Evolutionary conservation across 257 asterid species (phyloP), one percentile per base, ranked within the genome.

Genomic region (Nicotiana benthamiana): DNA sequence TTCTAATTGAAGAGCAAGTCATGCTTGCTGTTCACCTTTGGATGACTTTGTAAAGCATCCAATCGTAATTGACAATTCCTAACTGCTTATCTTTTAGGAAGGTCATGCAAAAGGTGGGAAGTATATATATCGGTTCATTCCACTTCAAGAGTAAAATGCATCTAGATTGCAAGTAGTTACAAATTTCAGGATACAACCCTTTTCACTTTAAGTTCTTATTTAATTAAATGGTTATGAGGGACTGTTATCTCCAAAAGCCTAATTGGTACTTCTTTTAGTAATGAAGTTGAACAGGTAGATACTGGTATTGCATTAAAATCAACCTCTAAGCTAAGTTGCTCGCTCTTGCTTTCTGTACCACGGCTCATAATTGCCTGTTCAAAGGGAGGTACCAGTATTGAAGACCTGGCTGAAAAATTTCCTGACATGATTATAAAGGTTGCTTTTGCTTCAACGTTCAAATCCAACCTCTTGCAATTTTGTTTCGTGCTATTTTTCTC

Each of bases 371-470:
- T 93, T 82, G 92, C 99, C 85, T 95, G 99, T 67, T 85, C 89
- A 74, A 92, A 91, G 85, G 99, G 99, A 77, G 98, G 99, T 86
- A 95, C 99, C 43, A 95, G 99, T 82, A 93, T 95, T 24, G 98
- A 95, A 87, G 99, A 95, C 89, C 94, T 95, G 80, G 98, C 98
- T 18, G 99, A 93, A 88, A 81, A 91, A 86, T 97, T 93, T 80
- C 99, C 98, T 18, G 98, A 93, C 81, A 87, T 91, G 92, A 95
- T 95, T 75, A 84, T 92, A 68, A 95, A 95, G 99, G 99, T 92
- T 75, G 40, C 80, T 75, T 46, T 12, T 62, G 68, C 40, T 62
- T 62, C 68, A 12, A 26, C 10, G 4, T 26, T 75, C 68, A 62
- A 62, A 62, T 26, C 40, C 36, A 26, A 62, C 11, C 9, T 18